A percentile compares a stretch with the other conserved stretches of the same genome.
Conservation (phyloP, 2,329 filamentous ascomycete genomes). For the Verticillium nonalfalfae region DNA sequence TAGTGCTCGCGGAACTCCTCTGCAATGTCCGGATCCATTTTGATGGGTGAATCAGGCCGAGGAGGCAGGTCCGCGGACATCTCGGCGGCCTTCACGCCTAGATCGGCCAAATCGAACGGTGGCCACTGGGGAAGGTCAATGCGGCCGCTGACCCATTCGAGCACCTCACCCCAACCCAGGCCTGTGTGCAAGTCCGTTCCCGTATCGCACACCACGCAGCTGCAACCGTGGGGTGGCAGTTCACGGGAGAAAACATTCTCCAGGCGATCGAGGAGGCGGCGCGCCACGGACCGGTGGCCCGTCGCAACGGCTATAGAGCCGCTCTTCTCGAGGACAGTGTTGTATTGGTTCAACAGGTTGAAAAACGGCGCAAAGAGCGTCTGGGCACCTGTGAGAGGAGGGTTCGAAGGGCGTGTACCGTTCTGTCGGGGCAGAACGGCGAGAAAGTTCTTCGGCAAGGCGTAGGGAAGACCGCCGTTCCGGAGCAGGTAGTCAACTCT, state of each 20-base stretch:
- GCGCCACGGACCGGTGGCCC: conserved; percentile 89
- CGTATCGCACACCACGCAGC: conserved; percentile 74
- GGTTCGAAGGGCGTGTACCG: conserved; percentile 53
- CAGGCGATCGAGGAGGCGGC: conserved; percentile 79
- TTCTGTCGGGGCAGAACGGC: conserved; percentile 53
- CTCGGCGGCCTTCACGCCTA: conserved; percentile 54
- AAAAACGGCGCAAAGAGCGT: conserved; percentile 78
- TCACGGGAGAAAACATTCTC: conserved; percentile 94
- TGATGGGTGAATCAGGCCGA: conserved; percentile 54
- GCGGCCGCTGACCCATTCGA: conserved; percentile 87
- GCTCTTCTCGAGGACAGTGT: conserved; percentile 70
- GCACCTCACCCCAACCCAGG: conserved; percentile 89
- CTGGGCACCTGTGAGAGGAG: conserved; percentile 60
- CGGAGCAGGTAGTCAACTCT: conserved; percentile 89
- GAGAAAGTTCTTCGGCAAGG: conserved; percentile 69
- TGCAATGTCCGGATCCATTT: conserved; percentile 89
- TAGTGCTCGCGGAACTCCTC: conserved; percentile 93
- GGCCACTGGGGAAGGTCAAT: conserved; percentile 85
- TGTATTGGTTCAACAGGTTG: conserved; percentile 79
- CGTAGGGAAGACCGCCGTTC: conserved; percentile 71
- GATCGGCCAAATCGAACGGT: conserved; percentile 67
- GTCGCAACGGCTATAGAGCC: conserved; percentile 93
- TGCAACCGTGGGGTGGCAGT: conserved; percentile 78
- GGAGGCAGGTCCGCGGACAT: conserved; percentile 52
- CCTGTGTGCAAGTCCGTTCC: conserved; percentile 59